Base-by-base conservation (phyloP, 2,329 filamentous ascomycete genomes). In the Ceratocystis cacaofunesta region DNA sequence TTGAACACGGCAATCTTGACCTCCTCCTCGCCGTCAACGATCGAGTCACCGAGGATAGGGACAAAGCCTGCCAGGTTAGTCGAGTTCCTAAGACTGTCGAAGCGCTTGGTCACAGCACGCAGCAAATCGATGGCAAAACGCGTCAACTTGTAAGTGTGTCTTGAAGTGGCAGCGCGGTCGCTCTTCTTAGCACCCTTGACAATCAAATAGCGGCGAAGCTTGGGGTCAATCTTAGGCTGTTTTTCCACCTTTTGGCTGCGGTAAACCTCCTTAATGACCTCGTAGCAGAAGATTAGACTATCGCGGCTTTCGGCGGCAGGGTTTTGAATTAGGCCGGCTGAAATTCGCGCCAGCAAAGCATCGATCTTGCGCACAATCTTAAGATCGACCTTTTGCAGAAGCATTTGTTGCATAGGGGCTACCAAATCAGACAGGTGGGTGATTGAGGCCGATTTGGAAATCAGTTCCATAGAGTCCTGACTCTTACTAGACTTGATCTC, bases 401-500 rank as follows among this genome's bases (percentile, higher is more conserved):
- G 77, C 22, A 99, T 79, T 6, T 85, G 80, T 71, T 89, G 88
- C 60, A 97, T 78, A 1, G 94, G 95, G 64, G 81, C 81, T 62
- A 96, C 81, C 3, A 99, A 82, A 62, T 87, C 83, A 61, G 87
- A 85, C 5, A 97, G 80, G 66, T 86, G 84, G 63, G 76, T 79
- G 28, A 96, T 79, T 1, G 91, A 92, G 1, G 90, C 86, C 61
- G 86, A 91, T 71, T 87, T 89, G 30, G 94, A 88, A 69, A 97
- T 81, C 17, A 97, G 79, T 74, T 97, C 92, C 86, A 97, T 95
- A 0, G 94, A 95, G 72, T 99, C 95, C 71, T 92, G 95, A 73
- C 92, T 96, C 79, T 97, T 99, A 79, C 89, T 96, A 75, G 89
- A 94, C 78, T 96, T 97, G 66, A 99, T 87, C 76, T 99, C 94